Evolutionary conservation across 2,329 filamentous ascomycete species (phyloP).

Genomic region (Fusarium irregulare): DNA sequence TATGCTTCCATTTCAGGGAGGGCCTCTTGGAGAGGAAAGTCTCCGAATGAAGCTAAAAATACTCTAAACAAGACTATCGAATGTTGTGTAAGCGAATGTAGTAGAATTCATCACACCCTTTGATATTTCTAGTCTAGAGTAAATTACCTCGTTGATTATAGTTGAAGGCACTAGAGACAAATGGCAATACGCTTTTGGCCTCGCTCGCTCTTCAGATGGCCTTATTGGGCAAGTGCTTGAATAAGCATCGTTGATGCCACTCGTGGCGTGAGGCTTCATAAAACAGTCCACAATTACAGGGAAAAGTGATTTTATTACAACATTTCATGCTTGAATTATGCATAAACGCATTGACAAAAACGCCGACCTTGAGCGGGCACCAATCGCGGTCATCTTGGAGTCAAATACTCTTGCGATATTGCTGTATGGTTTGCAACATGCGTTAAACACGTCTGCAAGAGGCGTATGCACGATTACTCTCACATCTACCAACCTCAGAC

Average conservation of each 20-base stretch:
- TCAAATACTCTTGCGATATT: not conserved
- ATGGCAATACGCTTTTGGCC: not conserved
- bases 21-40: not conserved
- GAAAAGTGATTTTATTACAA: not conserved
- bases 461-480: slow-evolving; percentile 5
- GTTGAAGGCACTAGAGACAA: not conserved
- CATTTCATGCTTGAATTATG: not conserved
- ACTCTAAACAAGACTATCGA: slow-evolving; percentile 4
- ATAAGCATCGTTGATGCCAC: not conserved
- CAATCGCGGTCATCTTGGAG: not conserved
- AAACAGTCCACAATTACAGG: no score
- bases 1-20: not conserved
- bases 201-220: not conserved
- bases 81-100: not conserved
- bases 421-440: not conserved
- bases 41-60: slow-evolving; percentile 8
- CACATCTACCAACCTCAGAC: not conserved
- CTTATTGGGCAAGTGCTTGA: not conserved
- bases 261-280: not conserved
- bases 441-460: not conserved
- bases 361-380: not conserved
- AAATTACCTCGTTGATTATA: not conserved
- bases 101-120: not conserved
- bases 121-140: not conserved
- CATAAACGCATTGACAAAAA: not conserved